Conservation (phyloP, 345 rosid genomes). For the Tarenaya hassleriana region DNA sequence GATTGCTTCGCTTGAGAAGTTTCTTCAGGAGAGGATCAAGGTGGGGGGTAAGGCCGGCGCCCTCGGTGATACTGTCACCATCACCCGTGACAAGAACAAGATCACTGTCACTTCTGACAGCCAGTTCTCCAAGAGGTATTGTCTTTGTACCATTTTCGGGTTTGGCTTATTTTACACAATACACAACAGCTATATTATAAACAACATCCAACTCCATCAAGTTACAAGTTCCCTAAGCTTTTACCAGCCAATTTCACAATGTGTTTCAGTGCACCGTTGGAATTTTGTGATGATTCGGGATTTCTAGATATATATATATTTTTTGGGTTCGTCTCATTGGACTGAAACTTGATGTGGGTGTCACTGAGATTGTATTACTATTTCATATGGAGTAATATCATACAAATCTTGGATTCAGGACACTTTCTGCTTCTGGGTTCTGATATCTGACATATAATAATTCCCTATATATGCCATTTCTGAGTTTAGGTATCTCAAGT, state of each 20-base stretch:
- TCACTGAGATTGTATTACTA: not conserved
- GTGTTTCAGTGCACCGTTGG: not conserved
- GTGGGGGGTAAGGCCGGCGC: constrained; percentile 83
- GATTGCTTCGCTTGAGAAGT: constrained; percentile 69
- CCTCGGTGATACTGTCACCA: constrained; percentile 50
- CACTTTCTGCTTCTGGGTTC: not conserved
- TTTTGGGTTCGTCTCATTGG: not conserved
- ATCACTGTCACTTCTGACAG: constrained; percentile 66
- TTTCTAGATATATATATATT: not conserved
- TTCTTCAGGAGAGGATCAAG: constrained; percentile 78
- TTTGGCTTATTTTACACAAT: too few species aligned
- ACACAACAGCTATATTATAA: too few species aligned
- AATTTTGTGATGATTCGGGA: not conserved
- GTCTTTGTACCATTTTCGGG: not conserved
- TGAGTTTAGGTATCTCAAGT: constrained; percentile 60
- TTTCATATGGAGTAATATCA: not conserved
- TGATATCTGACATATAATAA: not conserved
- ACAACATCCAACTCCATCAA: too few species aligned
- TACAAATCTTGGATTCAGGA: too few species aligned
- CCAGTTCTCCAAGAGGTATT: constrained; percentile 70
- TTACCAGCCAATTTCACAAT: too few species aligned
- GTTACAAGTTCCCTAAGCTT: too few species aligned
- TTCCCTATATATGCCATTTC: not conserved
- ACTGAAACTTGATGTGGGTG: not conserved
- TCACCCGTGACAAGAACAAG: constrained; percentile 59